phyloP scores from a whole-genome alignment of 441 rosid species.

The Corymbia calophylla region DNA sequence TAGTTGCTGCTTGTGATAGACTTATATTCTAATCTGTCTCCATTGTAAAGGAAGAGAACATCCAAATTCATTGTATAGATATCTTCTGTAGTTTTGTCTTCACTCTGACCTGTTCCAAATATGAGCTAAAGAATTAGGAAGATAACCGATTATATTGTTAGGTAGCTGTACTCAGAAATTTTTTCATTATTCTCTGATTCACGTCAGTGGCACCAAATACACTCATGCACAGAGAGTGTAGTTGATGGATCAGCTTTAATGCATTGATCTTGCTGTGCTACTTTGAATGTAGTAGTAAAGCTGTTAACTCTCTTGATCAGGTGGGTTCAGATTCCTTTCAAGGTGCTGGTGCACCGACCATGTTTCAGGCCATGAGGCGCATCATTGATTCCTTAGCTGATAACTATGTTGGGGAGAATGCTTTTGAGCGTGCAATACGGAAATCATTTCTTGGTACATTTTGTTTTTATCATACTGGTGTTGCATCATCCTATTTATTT shows the following conservation, averaged over 20 bases:
- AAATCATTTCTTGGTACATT: constrained; percentile 78
- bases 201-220: background rate
- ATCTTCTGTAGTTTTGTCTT: background rate
- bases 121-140: background rate
- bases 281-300: background rate
- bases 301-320: constrained; percentile 29
- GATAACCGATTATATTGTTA: background rate
- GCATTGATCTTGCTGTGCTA: background rate
- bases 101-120: background rate
- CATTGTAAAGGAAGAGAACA: background rate
- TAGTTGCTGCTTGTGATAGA: background rate
- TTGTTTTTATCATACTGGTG: background rate
- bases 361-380: constrained; percentile 94
- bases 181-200: background rate
- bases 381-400: constrained; percentile 58
- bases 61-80: background rate
- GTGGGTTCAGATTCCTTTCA: constrained; percentile 87
- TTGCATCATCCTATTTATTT: background rate
- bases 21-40: background rate
- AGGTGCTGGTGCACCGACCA: constrained; percentile 94
- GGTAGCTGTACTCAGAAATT: background rate
- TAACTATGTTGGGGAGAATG: constrained; percentile 44
- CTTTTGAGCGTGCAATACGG: constrained; percentile 69
- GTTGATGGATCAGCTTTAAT: background rate
- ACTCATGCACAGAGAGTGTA: background rate